These are phyloP conservation scores for Rhodocollybia butyracea DNA, from an alignment of 768 basidiomycete species.

Conservation along the genomic window DNA sequence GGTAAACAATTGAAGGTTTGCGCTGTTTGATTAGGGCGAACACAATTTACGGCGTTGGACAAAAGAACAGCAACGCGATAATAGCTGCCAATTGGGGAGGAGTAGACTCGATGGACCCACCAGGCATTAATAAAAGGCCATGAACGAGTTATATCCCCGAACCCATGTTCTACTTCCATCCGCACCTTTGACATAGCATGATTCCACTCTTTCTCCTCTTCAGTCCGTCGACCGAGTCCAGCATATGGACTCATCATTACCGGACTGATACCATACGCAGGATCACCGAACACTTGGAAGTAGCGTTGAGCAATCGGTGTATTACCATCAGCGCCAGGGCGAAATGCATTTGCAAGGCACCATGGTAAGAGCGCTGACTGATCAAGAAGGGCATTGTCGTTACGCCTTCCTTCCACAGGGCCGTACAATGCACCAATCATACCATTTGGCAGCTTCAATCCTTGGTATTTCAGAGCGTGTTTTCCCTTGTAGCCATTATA, in stretches of 20 bases:
- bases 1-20: conserved; percentile 13
- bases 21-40: conserved; percentile 13
- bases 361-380: conserved; percentile 9
- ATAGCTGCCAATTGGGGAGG: conserved; percentile 16
- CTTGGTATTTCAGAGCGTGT: conserved; percentile 21
- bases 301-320: conserved; percentile 8
- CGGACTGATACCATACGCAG: conserved; percentile 17
- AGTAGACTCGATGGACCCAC: conserved; percentile 14
- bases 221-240: conserved; percentile 1
- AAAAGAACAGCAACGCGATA: conserved; percentile 15
- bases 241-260: conserved; percentile 14
- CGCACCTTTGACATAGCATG: conserved; percentile 13
- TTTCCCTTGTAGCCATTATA: conserved; percentile 22
- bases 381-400: conserved; percentile 15
- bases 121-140: conserved; percentile 21
- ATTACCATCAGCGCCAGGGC: conserved; percentile 5
- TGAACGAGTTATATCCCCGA: conserved; percentile 12
- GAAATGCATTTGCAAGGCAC: conserved; percentile 6
- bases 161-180: conserved; percentile 22
- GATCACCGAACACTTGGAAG: conserved; percentile 20
- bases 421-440: conserved; percentile 17
- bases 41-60: conserved; percentile 15
- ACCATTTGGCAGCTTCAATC: conserved; percentile 17
- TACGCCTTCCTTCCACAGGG: conserved; percentile 17
- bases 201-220: conserved; percentile 18